Base-by-base conservation (phyloP, 2,329 filamentous ascomycete species). In the Calonectria pauciramosa region DNA sequence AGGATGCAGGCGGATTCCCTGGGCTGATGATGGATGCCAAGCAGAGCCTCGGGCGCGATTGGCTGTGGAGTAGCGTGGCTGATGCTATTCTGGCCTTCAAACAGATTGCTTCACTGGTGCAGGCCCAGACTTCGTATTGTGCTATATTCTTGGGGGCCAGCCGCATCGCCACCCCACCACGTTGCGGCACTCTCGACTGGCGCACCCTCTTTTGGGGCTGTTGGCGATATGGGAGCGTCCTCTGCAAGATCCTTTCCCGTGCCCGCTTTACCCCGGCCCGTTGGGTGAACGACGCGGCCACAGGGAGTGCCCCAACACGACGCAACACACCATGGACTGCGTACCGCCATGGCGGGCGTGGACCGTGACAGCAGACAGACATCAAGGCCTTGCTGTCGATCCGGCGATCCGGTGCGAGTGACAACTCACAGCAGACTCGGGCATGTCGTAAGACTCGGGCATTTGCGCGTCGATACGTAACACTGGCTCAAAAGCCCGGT, bases 81-180 rank as follows among this genome's bases (percentile, higher is more conserved):
- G 71, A 67, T 73, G 60, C 67, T 73, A 73, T 73, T 73, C 67
- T 73, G 67, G 60, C 71, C 30, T 70, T 51, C 30, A 30, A 32
- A 60, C 59, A 69, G 59, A 69, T 51, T 73, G 71, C 71, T 69
- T 69, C 54, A 66, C 66, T 67, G 34, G 56, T 65, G 65, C 49
- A 63, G 44, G 60, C 38, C 60, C 59, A 47, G 67, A 34, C 67
- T 67, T 73, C 67, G 71, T 73, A 70, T 73, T 30, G 23, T 49
- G 10, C 38, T 8, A 23, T 47, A 32, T 30, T 64, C 59, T 65
- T 65, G 60, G 60, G 41, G 56, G 44, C 34, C 49, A 51, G 36
- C 71, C 47, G 65, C 54, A 44, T 54, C 36, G 28, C 47, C 56
- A 59, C 71, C 34, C 36, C 38, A 52, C 49, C 49, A 54, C 20